These are phyloP conservation scores for Osmanthus fragrans DNA, from an alignment of 257 asterid species.

Conservation along the genomic window DNA sequence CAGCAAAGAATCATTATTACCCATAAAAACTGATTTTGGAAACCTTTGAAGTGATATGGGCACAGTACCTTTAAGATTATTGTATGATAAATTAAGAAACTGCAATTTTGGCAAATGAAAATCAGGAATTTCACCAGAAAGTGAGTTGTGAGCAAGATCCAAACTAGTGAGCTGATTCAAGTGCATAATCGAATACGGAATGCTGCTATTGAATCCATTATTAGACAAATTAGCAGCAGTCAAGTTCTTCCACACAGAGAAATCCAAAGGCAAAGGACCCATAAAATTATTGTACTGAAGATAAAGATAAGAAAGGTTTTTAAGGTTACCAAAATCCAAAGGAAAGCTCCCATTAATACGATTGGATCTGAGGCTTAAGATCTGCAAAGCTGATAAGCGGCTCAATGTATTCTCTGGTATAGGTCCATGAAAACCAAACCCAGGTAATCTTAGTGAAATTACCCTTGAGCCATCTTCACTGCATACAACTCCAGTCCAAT, in stretches of 20 bases:
- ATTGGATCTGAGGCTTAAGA: conserved; percentile 96
- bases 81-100: conserved; percentile 70
- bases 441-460: conserved; percentile 64
- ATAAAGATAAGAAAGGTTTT: conserved; percentile 65
- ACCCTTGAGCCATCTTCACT: conserved; percentile 71
- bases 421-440: conserved; percentile 77
- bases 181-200: conserved; percentile 59
- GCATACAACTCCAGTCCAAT: conserved; percentile 77
- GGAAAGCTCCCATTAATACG: conserved; percentile 77
- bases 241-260: conserved; percentile 71
- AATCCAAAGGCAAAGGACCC: conserved; percentile 75
- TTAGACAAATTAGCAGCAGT: conserved; percentile 58
- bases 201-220: conserved; percentile 65
- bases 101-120: conserved; percentile 53
- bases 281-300: conserved; percentile 81
- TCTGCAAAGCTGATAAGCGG: conserved; percentile 79
- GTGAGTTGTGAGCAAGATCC: conserved; percentile 71
- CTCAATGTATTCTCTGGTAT: conserved; percentile 62
- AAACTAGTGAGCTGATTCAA: conserved; percentile 55
- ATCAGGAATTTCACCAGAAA: conserved; percentile 76
- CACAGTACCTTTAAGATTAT: conserved; percentile 68
- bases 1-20: conserved; percentile 56
- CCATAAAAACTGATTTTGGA: conserved; percentile 69
- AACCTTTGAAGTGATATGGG: conserved; percentile 80
- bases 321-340: conserved; percentile 63